Conservation (phyloP, 441 rosid genomes). For the Dalechampia spathulata region DNA sequence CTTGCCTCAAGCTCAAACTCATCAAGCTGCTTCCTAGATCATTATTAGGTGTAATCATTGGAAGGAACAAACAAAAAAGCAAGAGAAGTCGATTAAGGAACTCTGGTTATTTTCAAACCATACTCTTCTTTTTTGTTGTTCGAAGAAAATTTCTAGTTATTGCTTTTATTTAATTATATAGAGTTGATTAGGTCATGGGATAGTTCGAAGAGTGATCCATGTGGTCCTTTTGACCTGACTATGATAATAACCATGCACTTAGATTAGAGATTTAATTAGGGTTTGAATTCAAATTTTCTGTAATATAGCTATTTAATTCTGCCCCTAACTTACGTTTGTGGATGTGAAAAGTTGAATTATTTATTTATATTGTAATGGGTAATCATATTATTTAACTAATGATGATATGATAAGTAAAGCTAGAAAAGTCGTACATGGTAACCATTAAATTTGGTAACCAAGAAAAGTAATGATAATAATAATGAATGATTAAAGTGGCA, state of each 20-base stretch:
- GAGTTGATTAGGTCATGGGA: not conserved
- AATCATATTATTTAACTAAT: too few relatives aligned
- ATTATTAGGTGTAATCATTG: not conserved
- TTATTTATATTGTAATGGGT: too few relatives aligned
- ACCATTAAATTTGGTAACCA: too few relatives aligned
- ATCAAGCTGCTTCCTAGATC: constrained; percentile 24
- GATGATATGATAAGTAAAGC: too few relatives aligned
- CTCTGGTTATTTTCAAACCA: not conserved
- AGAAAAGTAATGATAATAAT: too few relatives aligned
- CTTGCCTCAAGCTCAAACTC: constrained; percentile 24
- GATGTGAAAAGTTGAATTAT: too few relatives aligned
- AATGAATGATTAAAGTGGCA: too few relatives aligned
- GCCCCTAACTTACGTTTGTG: too few relatives aligned
- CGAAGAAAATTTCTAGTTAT: not conserved
- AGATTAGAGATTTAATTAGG: constrained; percentile 16
- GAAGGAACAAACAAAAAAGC: not conserved
- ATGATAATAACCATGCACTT: too few relatives aligned
- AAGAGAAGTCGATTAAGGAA: not conserved
- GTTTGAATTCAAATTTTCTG: too few relatives aligned
- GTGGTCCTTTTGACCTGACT: not conserved
- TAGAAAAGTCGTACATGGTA: too few relatives aligned
- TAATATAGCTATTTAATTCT: too few relatives aligned
- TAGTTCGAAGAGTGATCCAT: constrained; percentile 11
- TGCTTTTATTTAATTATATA: not conserved
- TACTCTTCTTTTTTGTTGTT: constrained; percentile 22